Conservation (phyloP, 2,329 filamentous ascomycete species). For the Byssochlamys sp. region DNA sequence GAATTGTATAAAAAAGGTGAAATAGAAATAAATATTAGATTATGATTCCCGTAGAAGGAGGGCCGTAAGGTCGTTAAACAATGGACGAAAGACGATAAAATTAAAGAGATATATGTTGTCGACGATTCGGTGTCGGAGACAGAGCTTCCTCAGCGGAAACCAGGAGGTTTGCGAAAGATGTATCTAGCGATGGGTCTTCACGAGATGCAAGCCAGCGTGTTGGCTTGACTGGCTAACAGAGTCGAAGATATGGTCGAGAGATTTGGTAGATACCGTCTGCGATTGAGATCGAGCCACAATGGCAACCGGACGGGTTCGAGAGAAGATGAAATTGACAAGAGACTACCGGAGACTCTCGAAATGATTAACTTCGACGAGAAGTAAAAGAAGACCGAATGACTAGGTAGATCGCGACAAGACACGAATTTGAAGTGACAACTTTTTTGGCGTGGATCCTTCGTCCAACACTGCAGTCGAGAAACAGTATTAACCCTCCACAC, state of each 20-base stretch:
- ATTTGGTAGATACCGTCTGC: background rate
- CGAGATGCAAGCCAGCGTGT: background rate
- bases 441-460: background rate
- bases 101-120: slow-evolving; percentile 13
- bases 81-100: slow-evolving; percentile 7
- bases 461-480: background rate
- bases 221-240: background rate
- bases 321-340: background rate
- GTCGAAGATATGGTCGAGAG: background rate
- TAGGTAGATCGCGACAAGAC: background rate
- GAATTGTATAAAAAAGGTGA: slow-evolving; percentile 22
- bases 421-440: background rate
- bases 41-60: slow-evolving; percentile 7
- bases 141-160: slow-evolving; percentile 11
- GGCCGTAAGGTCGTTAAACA: slow-evolving; percentile 5
- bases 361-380: background rate
- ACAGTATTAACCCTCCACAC: background rate
- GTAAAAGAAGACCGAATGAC: background rate
- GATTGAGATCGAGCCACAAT: background rate
- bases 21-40: slow-evolving; percentile 24
- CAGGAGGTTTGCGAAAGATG: slow-evolving; percentile 13
- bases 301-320: background rate
- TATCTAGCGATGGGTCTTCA: slow-evolving; percentile 1
- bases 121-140: slow-evolving; percentile 6
- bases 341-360: background rate